Percentiles rank a stretch among this genome's conserved stretches.
Evolutionary conservation across 2,329 filamentous ascomycete species (phyloP).

Genomic region (Scleromitrula shiraiana): DNA sequence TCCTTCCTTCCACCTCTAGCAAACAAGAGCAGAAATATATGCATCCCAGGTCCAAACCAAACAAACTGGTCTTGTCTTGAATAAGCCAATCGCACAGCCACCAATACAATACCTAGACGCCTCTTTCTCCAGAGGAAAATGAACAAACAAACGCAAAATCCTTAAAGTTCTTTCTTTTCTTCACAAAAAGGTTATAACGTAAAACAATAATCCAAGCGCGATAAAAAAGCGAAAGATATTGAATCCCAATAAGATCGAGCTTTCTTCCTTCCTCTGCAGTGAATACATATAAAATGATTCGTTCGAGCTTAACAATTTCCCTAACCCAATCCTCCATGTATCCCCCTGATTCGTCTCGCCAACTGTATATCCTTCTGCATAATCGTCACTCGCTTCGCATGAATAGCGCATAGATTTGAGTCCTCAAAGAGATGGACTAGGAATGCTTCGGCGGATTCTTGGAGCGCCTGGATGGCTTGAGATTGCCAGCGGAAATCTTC

Average conservation of each 20-base stretch:
- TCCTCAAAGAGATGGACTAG: constrained; percentile 95
- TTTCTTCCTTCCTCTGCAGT: too few species aligned
- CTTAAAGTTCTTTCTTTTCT: not conserved
- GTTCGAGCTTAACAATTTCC: too few species aligned
- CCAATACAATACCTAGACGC: not conserved
- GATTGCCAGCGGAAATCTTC: constrained; percentile 88
- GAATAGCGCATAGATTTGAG: constrained; percentile 91
- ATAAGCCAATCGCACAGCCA: not conserved
- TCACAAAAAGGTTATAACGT: too few species aligned
- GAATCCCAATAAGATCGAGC: too few species aligned
- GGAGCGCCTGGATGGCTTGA: constrained; percentile 84
- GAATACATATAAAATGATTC: too few species aligned
- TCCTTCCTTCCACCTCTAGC: not conserved
- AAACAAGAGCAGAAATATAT: not conserved
- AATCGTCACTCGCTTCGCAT: constrained; percentile 93
- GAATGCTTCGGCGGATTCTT: constrained; percentile 95
- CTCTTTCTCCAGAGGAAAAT: not conserved
- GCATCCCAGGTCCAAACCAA: not conserved
- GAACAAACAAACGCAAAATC: too few species aligned
- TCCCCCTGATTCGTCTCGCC: constrained; percentile 69
- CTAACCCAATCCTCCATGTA: constrained; percentile 62
- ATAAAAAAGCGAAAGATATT: too few species aligned
- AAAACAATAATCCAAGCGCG: too few species aligned
- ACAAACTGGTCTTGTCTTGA: not conserved
- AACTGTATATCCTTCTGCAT: constrained; percentile 98